Conservation (phyloP, 2,329 filamentous ascomycete genomes). For the Fusarium sp. region DNA sequence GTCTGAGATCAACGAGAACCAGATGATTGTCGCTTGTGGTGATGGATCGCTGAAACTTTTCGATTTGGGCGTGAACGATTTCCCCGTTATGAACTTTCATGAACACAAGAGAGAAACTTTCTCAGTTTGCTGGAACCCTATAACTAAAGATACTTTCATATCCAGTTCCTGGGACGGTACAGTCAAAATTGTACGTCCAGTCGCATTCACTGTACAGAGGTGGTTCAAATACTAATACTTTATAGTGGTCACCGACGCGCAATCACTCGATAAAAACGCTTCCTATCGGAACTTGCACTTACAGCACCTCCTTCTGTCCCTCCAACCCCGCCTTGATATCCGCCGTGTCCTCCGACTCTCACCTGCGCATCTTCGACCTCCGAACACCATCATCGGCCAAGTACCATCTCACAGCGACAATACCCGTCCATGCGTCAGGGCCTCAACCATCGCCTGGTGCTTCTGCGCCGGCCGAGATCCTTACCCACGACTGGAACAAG, state of each 20-base stretch:
- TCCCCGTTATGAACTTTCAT: slow-evolving; percentile 90
- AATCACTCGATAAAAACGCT: slow-evolving; percentile 82
- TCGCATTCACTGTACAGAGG: background rate
- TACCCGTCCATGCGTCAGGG: slow-evolving; percentile 82
- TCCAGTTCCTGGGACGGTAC: slow-evolving; percentile 97
- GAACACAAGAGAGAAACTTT: slow-evolving; percentile 96
- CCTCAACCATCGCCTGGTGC: slow-evolving; percentile 54
- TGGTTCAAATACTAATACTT: slow-evolving; percentile 7
- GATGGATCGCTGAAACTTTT: slow-evolving; percentile 97
- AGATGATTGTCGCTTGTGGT: slow-evolving; percentile 87
- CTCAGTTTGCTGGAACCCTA: slow-evolving; percentile 90
- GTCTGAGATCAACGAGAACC: slow-evolving; percentile 97
- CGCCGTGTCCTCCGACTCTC: slow-evolving; percentile 88
- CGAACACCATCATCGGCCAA: slow-evolving; percentile 85
- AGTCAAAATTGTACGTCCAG: slow-evolving; percentile 76
- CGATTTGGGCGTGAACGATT: slow-evolving; percentile 82
- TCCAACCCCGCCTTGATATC: slow-evolving; percentile 88
- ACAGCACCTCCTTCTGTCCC: slow-evolving; percentile 90
- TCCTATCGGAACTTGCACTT: slow-evolving; percentile 92
- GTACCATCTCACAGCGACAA: slow-evolving; percentile 85
- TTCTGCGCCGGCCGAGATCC: slow-evolving; percentile 78
- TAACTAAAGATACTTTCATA: slow-evolving; percentile 89
- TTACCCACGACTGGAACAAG: slow-evolving; percentile 99
- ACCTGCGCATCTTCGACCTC: slow-evolving; percentile 91
- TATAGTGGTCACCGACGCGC: slow-evolving; percentile 84